A percentile compares a stretch with the other conserved stretches of the same genome.
These are phyloP conservation scores for Bocquillonia castaneifolia DNA, from an alignment of 441 rosid genomes.

Conservation along the genomic window DNA sequence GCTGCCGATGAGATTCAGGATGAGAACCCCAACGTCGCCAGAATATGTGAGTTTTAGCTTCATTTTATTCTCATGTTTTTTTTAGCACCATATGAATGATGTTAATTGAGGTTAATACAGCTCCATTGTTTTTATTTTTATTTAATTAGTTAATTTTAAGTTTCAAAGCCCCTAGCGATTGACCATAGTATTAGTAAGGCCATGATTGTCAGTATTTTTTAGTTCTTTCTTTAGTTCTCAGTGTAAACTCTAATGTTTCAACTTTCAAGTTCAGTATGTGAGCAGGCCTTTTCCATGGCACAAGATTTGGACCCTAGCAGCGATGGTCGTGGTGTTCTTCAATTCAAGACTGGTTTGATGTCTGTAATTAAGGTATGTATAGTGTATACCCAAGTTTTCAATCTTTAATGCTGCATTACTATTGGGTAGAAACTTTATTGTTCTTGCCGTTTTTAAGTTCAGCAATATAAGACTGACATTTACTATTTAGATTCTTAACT, in stretches of 20 bases:
- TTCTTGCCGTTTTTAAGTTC: constrained; percentile 5
- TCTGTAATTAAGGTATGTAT: constrained; percentile 96
- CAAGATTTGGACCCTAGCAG: constrained; percentile 94
- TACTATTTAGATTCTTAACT: background rate
- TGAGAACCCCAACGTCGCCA: constrained; percentile 72
- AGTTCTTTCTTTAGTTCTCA: too few relatives aligned
- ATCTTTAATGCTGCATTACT: constrained; percentile 14
- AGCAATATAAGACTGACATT: background rate
- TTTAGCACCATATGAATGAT: too few relatives aligned
- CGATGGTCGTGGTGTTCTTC: constrained; percentile 97
- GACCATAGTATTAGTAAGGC: too few relatives aligned
- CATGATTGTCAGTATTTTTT: too few relatives aligned
- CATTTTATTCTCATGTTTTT: constrained; percentile 6
- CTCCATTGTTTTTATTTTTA: too few relatives aligned
- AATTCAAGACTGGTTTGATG: constrained; percentile 97
- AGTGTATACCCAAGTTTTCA: constrained; percentile 9
- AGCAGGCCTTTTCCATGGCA: constrained; percentile 96
- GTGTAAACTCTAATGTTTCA: constrained; percentile 11
- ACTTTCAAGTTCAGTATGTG: constrained; percentile 60
- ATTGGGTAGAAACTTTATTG: constrained; percentile 5
- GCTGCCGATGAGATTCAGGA: constrained; percentile 94
- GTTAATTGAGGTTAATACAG: too few relatives aligned
- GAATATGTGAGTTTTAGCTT: constrained; percentile 67
- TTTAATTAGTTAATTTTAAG: too few relatives aligned
- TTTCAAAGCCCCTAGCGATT: too few relatives aligned